Conservation (phyloP, 2,329 filamentous ascomycete genomes). For the Moelleriella libera region DNA sequence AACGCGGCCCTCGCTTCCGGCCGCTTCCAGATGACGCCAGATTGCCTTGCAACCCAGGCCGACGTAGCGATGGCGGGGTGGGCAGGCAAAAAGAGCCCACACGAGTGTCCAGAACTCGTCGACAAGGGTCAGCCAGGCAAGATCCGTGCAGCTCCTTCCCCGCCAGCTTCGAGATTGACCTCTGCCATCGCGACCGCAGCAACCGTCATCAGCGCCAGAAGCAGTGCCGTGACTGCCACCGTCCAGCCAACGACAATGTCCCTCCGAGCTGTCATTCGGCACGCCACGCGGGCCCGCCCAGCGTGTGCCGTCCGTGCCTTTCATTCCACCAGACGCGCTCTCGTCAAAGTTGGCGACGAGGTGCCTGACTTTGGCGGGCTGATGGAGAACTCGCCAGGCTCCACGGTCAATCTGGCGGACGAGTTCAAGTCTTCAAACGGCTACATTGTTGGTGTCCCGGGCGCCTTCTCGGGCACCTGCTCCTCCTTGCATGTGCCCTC, state of each 20-base stretch:
- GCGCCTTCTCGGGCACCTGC: slow-evolving; percentile 52
- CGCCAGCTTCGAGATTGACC: background rate
- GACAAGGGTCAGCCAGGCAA: background rate
- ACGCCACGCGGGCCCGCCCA: slow-evolving; percentile 16
- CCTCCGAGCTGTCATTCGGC: slow-evolving; percentile 21
- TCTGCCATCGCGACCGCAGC: no score
- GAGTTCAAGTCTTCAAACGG: slow-evolving; percentile 61
- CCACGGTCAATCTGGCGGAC: slow-evolving; percentile 75
- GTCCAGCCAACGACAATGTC: slow-evolving; percentile 16
- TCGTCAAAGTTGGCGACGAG: slow-evolving; percentile 65
- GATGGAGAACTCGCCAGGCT: slow-evolving; percentile 75
- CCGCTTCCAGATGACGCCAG: no score
- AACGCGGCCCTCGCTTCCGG: no score
- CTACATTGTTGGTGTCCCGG: slow-evolving; percentile 74
- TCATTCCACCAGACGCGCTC: slow-evolving; percentile 46
- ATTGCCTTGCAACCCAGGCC: no score
- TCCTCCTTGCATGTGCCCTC: slow-evolving; percentile 63
- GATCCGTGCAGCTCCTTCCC: background rate
- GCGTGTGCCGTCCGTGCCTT: slow-evolving; percentile 28
- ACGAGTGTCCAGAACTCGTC: no score
- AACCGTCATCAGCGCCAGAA: no score
- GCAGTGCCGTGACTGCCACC: no score
- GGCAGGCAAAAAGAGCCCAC: background rate
- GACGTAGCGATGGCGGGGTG: background rate
- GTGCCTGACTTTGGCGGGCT: slow-evolving; percentile 67